Evolutionary conservation across 345 rosid species (phyloP), one percentile per base, ranked within the genome.

Genomic region (Pugionium dolabratum): DNA sequence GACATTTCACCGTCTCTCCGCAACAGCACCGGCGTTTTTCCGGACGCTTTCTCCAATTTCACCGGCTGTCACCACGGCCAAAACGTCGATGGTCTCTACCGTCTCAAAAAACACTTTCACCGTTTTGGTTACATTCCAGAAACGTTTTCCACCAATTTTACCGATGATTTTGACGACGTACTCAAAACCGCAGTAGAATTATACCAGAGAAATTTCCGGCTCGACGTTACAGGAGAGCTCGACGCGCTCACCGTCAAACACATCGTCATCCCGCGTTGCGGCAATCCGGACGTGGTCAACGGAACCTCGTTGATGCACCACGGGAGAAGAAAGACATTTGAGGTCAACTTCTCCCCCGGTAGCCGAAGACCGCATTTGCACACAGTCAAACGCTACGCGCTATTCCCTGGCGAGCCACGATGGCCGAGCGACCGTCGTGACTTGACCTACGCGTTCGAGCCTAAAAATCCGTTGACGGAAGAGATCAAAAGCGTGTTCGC

Each of bases 281-380:
- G 99, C 3, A 88, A 88, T 68, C 86, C 99, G 1, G 99, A 93
- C 36, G 70, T 93, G 9, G 79, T 93, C 73, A 93, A 93, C 78
- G 97, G 99, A 2, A 69, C 96, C 0, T 80, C 88, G 1, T 35
- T 80, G 6, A 93, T 93, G 99, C 88, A 80, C 59, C 81, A 81
- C 46, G 84, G 78, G 47, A 66, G 74, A 57, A 75, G 74, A 75
- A 75, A 69, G 18, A 66, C 76, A 0, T 67, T 67, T 3, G 73
- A 74, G 25, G 78, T 74, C 40, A 67, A 40, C 37, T 74, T 74
- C 82, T 57, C 76, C 7, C 70, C 72, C 2, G 28, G 55, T 0
- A 31, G 54, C 7, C 47, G 32, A 0, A 32, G 74, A 9, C 48
- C 72, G 4, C 79, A 33, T 39, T 61, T 83, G 70, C 96, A 81